Conservation (phyloP, 768 basidiomycete genomes). For the Amanita thiersii region DNA sequence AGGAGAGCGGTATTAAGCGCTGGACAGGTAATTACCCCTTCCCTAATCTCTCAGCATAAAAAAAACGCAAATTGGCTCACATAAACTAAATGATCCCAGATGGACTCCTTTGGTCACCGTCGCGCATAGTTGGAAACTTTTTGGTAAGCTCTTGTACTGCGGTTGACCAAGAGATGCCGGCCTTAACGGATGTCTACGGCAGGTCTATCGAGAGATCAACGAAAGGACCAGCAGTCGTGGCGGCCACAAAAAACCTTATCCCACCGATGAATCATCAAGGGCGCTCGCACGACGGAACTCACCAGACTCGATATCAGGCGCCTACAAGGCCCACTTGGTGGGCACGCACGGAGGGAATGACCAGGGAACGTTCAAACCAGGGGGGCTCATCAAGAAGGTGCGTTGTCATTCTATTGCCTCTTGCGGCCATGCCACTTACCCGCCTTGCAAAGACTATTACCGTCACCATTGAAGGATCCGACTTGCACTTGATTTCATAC, state of each 20-base stretch:
- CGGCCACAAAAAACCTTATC: constrained; percentile 40
- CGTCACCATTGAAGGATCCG: constrained; percentile 67
- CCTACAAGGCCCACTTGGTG: constrained; percentile 24
- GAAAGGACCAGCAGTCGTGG: constrained; percentile 55
- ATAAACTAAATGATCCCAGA: constrained; percentile 23
- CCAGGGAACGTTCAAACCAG: constrained; percentile 55
- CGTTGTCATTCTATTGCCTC: constrained; percentile 6
- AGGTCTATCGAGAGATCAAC: constrained; percentile 81
- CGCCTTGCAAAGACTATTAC: constrained; percentile 63
- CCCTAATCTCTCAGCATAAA: constrained; percentile 6
- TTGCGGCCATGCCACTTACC: constrained; percentile 3
- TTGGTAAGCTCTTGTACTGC: constrained; percentile 39
- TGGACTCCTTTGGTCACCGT: constrained; percentile 73
- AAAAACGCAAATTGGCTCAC: constrained; percentile 12
- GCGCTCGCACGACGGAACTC: constrained; percentile 29
- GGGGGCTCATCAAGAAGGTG: constrained; percentile 82
- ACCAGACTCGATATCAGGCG: constrained; percentile 27
- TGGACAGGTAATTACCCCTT: constrained; percentile 65
- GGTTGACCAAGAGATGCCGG: constrained; percentile 1
- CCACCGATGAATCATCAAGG: constrained; percentile 38
- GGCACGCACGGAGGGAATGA: constrained; percentile 26
- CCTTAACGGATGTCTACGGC: constrained; percentile 1
- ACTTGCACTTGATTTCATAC: constrained; percentile 80
- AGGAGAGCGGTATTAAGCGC: constrained; percentile 81
- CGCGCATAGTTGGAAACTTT: constrained; percentile 79